Percentiles rank a stretch among this genome's conserved stretches.
Evolutionary conservation across 768 basidiomycete species (phyloP).

Genomic region (Leccinellum rugosiceps): DNA sequence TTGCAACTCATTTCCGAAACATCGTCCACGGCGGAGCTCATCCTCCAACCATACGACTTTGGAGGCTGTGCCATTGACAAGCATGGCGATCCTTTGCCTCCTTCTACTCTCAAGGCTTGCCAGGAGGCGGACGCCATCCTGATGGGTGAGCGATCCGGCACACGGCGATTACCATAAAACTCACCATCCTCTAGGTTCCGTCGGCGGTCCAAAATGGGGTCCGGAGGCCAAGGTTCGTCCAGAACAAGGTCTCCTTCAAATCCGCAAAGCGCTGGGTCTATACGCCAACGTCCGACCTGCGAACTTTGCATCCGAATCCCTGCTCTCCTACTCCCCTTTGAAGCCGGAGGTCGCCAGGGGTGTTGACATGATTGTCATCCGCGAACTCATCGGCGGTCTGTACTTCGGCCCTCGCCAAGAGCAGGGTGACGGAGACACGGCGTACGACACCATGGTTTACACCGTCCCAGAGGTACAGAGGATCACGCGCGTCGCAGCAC

Average conservation of each 20-base stretch:
- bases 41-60: conserved; percentile 74
- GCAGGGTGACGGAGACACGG: conserved; percentile 65
- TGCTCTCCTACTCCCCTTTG: conserved; percentile 85
- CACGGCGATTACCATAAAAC: not conserved
- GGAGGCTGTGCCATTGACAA: conserved; percentile 94
- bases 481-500: conserved; percentile 93
- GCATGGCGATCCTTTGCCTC: conserved; percentile 79
- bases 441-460: conserved; percentile 94
- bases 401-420: conserved; percentile 96
- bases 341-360: conserved; percentile 79
- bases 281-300: conserved; percentile 99
- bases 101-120: conserved; percentile 83
- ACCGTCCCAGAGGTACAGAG: conserved; percentile 88
- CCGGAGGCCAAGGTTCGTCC: conserved; percentile 85
- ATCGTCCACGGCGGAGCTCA: conserved; percentile 64
- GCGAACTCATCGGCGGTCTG: conserved; percentile 93
- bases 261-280: conserved; percentile 90
- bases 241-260: conserved; percentile 81
- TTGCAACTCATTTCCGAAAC: conserved; percentile 66
- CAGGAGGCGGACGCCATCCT: conserved; percentile 93
- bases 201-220: conserved; percentile 99
- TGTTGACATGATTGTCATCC: conserved; percentile 88
- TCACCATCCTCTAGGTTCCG: conserved; percentile 62
- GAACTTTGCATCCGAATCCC: conserved; percentile 88
- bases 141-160: conserved; percentile 63